Evolutionary conservation across 1,284 basidiomycete species (phyloP).

Genomic region (Hymenochaete sp.): DNA sequence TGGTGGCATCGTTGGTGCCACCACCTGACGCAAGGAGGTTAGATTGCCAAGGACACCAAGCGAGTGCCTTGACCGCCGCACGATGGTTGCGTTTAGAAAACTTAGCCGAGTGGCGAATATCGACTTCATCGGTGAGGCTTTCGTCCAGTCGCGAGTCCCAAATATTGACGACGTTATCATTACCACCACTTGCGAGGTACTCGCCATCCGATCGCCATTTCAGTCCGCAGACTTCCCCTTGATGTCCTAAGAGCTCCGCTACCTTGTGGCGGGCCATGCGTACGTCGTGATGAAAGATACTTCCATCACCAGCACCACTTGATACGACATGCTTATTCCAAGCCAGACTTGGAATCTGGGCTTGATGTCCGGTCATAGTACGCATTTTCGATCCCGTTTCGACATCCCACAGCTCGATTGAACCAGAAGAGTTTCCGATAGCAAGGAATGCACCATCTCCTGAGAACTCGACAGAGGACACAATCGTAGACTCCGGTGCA

Average conservation of each 20-base stretch:
- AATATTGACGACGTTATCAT: conserved; percentile 94
- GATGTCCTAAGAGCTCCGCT: conserved; percentile 81
- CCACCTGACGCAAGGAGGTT: conserved; percentile 90
- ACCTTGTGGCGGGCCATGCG: conserved; percentile 82
- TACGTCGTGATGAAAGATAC: conserved; percentile 93
- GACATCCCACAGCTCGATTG: conserved; percentile 95
- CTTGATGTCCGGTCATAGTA: conserved; percentile 80
- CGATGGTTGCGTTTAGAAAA: conserved; percentile 94
- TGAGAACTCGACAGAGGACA: conserved; percentile 80
- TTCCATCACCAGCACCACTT: conserved; percentile 86
- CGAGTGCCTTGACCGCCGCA: conserved; percentile 89
- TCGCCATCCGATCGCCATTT: conserved; percentile 80
- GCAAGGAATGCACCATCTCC: conserved; percentile 84
- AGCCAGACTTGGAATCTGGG: conserved; percentile 71
- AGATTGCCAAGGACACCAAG: conserved; percentile 97
- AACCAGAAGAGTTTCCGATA: conserved; percentile 77
- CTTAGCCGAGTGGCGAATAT: conserved; percentile 60
- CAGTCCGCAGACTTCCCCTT: conserved; percentile 82
- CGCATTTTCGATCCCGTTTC: conserved; percentile 74
- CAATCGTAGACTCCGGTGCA: conserved; percentile 63
- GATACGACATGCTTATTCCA: conserved; percentile 84
- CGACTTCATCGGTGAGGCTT: conserved; percentile 41
- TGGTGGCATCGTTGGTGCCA: conserved; percentile 88
- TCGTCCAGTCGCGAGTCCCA: conserved; percentile 72
- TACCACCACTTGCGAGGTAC: conserved; percentile 87